Base-by-base conservation (phyloP, 225 moss, liverwort and hornwort genomes). In the Lunularia cruciata region DNA sequence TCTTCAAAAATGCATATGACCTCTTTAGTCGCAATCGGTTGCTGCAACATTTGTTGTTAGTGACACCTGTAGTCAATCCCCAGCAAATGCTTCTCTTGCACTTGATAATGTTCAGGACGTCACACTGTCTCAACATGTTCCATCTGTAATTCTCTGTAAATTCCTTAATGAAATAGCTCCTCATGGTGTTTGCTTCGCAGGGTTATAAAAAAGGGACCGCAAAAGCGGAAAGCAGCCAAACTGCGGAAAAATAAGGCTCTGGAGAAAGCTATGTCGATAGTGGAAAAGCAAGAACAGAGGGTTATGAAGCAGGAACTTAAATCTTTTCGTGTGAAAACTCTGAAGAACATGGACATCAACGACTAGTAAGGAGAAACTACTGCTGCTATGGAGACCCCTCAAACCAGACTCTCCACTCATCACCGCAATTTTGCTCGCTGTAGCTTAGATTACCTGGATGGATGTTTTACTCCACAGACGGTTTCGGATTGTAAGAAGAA, bases 161-260 rank as follows among this genome's bases (percentile, higher is more conserved):
- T n/a, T n/a, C n/a, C n/a, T n/a, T n/a, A n/a, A n/a, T n/a, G n/a
- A n/a, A n/a, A n/a, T n/a, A n/a, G n/a, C n/a, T n/a, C n/a, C n/a
- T n/a, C n/a, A n/a, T n/a, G 39, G 1, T 40, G 22, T 38, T 19
- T 70, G 1, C 12, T 26, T 62, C 2, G 20, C 78, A 78, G 83
- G 68, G 69, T 79, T 47, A 64, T 76, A 25, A 90, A 85, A 63
- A 86, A 84, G 36, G 85, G 87, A 68, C 75, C 79, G 5, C 85
- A 76, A 40, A 94, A 94, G 76, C 85, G 87, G 58, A 90, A 80
- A 73, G 87, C 86, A 30, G 73, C 83, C 6, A 89, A 86, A 75
- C 74, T 87, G 72, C 88, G 86, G 37, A 89, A 91, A 72, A 86
- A 91, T 81, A 94, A 89, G 80, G 90, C 90, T 18, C 80, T 94